These are phyloP conservation scores for Pseudocercospora cruenta DNA, from an alignment of 2,329 filamentous ascomycete genomes.

Conservation along the genomic window DNA sequence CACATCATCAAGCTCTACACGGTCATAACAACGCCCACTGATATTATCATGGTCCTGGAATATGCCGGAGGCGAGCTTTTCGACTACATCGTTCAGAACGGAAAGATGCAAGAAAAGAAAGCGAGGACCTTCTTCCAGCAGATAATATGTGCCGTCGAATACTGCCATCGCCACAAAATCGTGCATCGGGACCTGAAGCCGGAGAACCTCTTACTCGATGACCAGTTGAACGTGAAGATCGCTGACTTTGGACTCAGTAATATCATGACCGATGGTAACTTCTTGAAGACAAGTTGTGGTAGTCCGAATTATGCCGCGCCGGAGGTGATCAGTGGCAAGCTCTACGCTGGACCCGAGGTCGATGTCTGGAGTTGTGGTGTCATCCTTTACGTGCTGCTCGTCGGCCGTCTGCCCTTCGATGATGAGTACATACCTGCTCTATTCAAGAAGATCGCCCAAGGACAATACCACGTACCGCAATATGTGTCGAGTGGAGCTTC, in stretches of 20 bases:
- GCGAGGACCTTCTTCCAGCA: slow-evolving; percentile 99
- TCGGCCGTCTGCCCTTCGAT: slow-evolving; percentile 82
- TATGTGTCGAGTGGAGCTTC: slow-evolving; percentile 88
- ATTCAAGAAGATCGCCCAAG: slow-evolving; percentile 96
- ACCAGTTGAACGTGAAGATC: slow-evolving; percentile 97
- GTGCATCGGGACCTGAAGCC: slow-evolving; percentile 97
- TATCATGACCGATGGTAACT: slow-evolving; percentile 99
- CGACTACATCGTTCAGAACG: slow-evolving; percentile 95
- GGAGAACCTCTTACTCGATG: slow-evolving; percentile 92
- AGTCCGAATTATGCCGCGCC: slow-evolving; percentile 98
- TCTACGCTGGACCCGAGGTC: slow-evolving; percentile 96
- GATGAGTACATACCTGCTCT: slow-evolving; percentile 97
- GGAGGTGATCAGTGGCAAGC: slow-evolving; percentile 95
- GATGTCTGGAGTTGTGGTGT: slow-evolving; percentile 91
- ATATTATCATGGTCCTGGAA: slow-evolving; percentile 99
- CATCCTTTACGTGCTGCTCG: slow-evolving; percentile 67
- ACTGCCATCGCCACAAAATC: slow-evolving; percentile 98
- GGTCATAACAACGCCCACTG: slow-evolving; percentile 89
- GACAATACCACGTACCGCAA: slow-evolving; percentile 86
- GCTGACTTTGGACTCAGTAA: slow-evolving; percentile 98
- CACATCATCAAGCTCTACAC: slow-evolving; percentile 99
- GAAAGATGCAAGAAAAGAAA: slow-evolving; percentile 85
- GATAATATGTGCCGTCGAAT: slow-evolving; percentile 97
- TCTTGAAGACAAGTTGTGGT: slow-evolving; percentile 96
- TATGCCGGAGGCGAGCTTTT: slow-evolving; percentile 96